These are phyloP conservation scores for Vicia faba DNA, from an alignment of 306 rosid species.

Conservation along the genomic window DNA sequence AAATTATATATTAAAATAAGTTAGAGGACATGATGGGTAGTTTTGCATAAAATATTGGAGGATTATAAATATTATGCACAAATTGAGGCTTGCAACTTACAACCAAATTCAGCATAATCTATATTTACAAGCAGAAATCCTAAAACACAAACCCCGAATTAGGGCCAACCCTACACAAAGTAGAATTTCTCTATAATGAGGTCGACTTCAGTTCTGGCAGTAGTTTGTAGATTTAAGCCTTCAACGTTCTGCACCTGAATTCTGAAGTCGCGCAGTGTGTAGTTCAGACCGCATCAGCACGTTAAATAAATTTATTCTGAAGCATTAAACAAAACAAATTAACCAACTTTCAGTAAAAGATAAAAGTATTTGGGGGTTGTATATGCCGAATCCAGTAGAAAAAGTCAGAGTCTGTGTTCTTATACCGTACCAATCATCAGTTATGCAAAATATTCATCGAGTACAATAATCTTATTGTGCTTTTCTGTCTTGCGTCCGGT, in stretches of 20 bases:
- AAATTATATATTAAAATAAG: background rate
- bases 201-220: slow-evolving; percentile 25
- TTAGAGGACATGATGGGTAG: background rate
- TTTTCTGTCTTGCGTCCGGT: slow-evolving; percentile 51
- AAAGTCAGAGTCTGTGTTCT: slow-evolving; percentile 33
- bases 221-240: slow-evolving; percentile 26
- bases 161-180: slow-evolving; percentile 11
- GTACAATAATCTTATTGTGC: slow-evolving; percentile 42
- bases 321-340: slow-evolving; percentile 24
- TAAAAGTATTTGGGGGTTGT: background rate
- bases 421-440: slow-evolving; percentile 19
- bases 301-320: slow-evolving; percentile 20
- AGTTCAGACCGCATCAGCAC: slow-evolving; percentile 28
- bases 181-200: slow-evolving; percentile 15
- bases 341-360: slow-evolving; percentile 5
- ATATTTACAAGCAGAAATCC: background rate
- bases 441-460: slow-evolving; percentile 32
- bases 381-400: slow-evolving; percentile 7
- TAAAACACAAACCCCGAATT: slow-evolving; percentile 1
- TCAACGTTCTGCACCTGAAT: slow-evolving; percentile 27
- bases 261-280: slow-evolving; percentile 27
- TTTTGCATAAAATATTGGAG: background rate
- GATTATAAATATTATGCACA: slow-evolving; percentile 4
- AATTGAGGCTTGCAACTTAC: background rate
- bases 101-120: slow-evolving; percentile 2